Base-by-base conservation (phyloP, 352 stramenopile species). In the Phytophthora capsici region DNA sequence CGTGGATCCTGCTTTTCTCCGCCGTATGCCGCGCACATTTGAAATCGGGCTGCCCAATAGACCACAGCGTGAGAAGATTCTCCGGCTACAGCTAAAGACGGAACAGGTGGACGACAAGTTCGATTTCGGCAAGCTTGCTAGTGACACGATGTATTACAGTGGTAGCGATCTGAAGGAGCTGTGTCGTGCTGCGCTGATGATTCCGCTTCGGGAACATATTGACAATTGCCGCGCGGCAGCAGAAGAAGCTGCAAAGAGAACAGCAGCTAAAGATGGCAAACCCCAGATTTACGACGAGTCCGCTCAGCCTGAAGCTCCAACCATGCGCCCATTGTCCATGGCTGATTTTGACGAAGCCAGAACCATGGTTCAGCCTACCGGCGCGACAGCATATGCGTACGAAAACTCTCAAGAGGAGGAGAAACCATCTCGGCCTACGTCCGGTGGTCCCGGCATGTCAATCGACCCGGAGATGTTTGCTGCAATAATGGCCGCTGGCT, bases 21-120 rank as follows among this genome's bases (percentile, higher is more conserved):
- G 97, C 34, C 90, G 97, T 20, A 94, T 99, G 73, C 96, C 97
- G n/a, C 88, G 96, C 17, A 92, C 93, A 30, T 99, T 99, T 69
- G 85, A 97, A 63, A 98, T 99, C 54, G 82, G 82, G 19, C 68
- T 99, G n/a, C 97, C 96, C 0, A 75, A 95, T 57, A 69, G 67
- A 41, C 59, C 82, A 41, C 91, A 97, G 66, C 84, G 96, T 48
- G 82, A 98, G 48, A 88, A 98, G 56, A 99, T 99, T 69, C 80
- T 99, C 38, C 76, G 80, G 6, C 69, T 99, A 13, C 93, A 98
- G 41, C 75, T 99, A 22, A 80, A 90, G 50, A 96, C 89, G 32
- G 95, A 99, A 68, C 57, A 40, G 4, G 40, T 98, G 6, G 82
- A 82, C 16, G 23, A 67, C 6, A 63, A 78, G 59, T 92, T 98